These are phyloP conservation scores for Spergularia marina DNA, from an alignment of 148 eudicot genomes.

Conservation along the genomic window DNA sequence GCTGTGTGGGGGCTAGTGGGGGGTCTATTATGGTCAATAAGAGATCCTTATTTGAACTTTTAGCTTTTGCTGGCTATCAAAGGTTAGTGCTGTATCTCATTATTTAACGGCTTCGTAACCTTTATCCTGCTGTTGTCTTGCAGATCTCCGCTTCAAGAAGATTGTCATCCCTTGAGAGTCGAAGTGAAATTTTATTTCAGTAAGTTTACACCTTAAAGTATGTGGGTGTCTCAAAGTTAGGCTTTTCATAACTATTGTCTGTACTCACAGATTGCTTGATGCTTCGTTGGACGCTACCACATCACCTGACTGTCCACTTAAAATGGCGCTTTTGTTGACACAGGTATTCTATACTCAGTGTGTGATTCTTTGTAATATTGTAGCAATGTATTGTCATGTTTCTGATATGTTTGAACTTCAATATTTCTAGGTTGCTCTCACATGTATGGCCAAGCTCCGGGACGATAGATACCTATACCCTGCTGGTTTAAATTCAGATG, in stretches of 20 bases:
- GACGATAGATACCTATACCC: slow-evolving; percentile 78
- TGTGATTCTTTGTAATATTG: slow-evolving; percentile 1
- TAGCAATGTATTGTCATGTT: not conserved
- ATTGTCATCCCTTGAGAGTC: slow-evolving; percentile 65
- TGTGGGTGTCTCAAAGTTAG: slow-evolving; percentile 1
- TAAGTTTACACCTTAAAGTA: slow-evolving; percentile 32
- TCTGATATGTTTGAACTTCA: slow-evolving; percentile 18
- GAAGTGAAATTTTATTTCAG: slow-evolving; percentile 85
- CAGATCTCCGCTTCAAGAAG: slow-evolving; percentile 88
- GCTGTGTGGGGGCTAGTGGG: too few species aligned
- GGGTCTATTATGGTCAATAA: not conserved
- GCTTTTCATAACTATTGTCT: slow-evolving; percentile 10
- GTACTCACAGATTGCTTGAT: slow-evolving; percentile 71
- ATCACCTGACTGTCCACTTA: slow-evolving; percentile 84
- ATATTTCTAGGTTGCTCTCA: slow-evolving; percentile 65
- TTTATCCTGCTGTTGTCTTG: slow-evolving; percentile 17
- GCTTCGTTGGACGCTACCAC: slow-evolving; percentile 79
- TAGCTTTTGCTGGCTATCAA: not conserved
- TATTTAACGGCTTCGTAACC: not conserved
- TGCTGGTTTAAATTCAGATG: slow-evolving; percentile 62
- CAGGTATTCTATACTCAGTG: slow-evolving; percentile 49
- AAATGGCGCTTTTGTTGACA: slow-evolving; percentile 80
- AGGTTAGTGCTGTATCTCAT: not conserved
- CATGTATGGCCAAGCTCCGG: slow-evolving; percentile 94
- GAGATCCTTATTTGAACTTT: not conserved